Evolutionary conservation across 2,329 filamentous ascomycete genomes (phyloP).

Genomic region (Cercospora zeina): DNA sequence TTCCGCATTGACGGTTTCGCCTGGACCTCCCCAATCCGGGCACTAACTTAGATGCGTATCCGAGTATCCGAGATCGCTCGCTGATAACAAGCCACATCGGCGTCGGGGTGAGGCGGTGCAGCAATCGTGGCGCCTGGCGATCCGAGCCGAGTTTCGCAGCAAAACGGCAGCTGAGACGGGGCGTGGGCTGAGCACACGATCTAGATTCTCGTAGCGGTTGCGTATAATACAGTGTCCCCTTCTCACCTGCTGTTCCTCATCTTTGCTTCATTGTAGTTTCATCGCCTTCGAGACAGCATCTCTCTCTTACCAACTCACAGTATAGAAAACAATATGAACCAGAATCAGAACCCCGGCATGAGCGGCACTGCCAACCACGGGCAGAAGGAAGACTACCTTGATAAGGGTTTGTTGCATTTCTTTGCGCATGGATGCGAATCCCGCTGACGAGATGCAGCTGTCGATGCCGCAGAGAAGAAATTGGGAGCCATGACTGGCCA

Average conservation of each 20-base stretch:
- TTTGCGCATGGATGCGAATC: neutral
- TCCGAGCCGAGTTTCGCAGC: neutral
- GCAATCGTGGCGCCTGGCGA: neutral
- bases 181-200: constrained; percentile 11
- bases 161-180: constrained; percentile 10
- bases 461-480: constrained; percentile 34
- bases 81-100: neutral
- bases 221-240: constrained; percentile 1
- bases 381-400: constrained; percentile 36
- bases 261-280: neutral
- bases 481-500: constrained; percentile 29
- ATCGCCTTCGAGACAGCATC: neutral
- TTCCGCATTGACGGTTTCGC: constrained; percentile 5
- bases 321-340: neutral
- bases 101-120: neutral
- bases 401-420: constrained; percentile 31
- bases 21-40: neutral
- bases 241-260: neutral
- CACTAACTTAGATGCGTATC: neutral
- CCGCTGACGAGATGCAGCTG: constrained; percentile 13
- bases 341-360: constrained; percentile 6
- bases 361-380: neutral
- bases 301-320: neutral
- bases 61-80: constrained; percentile 5
- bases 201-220: constrained; percentile 8